Conservation (phyloP, 2,329 filamentous ascomycete species). For the Colletotrichum salicis region DNA sequence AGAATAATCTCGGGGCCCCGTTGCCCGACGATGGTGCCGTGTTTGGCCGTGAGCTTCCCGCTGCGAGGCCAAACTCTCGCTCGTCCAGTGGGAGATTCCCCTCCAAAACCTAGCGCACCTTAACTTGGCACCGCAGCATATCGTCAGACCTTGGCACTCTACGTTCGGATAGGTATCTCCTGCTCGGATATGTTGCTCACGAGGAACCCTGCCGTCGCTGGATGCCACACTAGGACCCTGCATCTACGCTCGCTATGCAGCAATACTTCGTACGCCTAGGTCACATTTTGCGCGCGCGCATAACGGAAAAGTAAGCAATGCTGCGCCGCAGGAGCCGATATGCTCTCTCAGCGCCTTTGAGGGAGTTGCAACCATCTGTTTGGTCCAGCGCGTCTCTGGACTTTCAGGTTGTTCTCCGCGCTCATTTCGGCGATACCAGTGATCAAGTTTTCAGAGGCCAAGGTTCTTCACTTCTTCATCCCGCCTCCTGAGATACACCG, state of each 20-base stretch:
- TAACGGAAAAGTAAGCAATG: conserved; percentile 1
- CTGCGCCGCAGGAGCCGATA: conserved; percentile 11
- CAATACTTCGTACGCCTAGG: background rate
- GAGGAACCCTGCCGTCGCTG: background rate
- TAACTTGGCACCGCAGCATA: conserved; percentile 1
- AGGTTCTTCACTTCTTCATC: background rate
- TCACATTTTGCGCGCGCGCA: conserved; percentile 8
- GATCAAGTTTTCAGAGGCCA: background rate
- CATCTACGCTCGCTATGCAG: conserved; percentile 1
- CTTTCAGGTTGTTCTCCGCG: background rate
- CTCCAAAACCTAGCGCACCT: background rate
- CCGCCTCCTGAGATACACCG: conserved; percentile 8
- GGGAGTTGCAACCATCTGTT: background rate
- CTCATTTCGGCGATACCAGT: background rate
- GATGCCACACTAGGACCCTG: conserved; percentile 13
- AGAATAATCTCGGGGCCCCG: conserved; percentile 10
- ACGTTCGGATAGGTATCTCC: too few relatives aligned
- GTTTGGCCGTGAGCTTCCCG: conserved; percentile 20
- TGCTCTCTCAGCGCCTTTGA: background rate
- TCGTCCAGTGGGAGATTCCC: conserved; percentile 25
- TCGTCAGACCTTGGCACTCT: background rate
- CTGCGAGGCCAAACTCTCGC: conserved; percentile 30
- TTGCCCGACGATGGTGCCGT: conserved; percentile 13
- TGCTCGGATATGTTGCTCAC: background rate
- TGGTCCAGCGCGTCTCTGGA: background rate